Evolutionary conservation across 23 red algal species (phyloP), one percentile per base, ranked within the genome.

Genomic region (Gracilaria vermiculophylla): DNA sequence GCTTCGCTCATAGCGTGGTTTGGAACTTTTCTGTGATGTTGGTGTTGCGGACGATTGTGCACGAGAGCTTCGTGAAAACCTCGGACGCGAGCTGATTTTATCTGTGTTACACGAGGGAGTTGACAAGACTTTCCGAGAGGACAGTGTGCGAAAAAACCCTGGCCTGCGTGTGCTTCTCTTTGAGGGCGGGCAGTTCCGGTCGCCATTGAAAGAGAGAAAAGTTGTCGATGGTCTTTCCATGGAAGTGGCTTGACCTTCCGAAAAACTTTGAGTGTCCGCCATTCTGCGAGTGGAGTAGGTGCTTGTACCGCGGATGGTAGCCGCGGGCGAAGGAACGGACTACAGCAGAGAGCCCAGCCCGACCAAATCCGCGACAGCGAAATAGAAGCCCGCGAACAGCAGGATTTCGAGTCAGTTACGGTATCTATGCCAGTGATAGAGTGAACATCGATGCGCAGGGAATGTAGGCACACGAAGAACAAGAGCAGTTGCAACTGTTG

Each of bases 101-200:
- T 64, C 58, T 64, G 58, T 28, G 20, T 73, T 42, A 17, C 47
- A 36, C 14, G 40, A 27, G 1, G 67, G n/a, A 73, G 17, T 27
- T 48, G 67, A 73, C 2, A 13, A 1, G 25, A 1, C 58, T 73
- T 73, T 73, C 20, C 67, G 67, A 27, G 42, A 48, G 14, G 67
- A 73, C 5, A 73, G 67, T 27, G 67, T 45, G 42, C 67, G 67
- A 28, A 73, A 28, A 47, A 73, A 73, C 20, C 28, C 67, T 45
- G 67, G 28, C 15, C 42, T 33, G 16, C 67, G 67, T 28, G 67
- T 45, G 20, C n/a, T 42, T 23, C 32, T 73, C 36, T 34, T 48
- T 25, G 67, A 27, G 31, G 42, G 35, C 6, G 36, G 67, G 33
- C 28, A 73, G 47, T 11, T 42, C 0, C 67, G 67, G 3, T 73